Percentiles rank a stretch among this genome's conserved stretches.
Conservation (phyloP, 257 asterid genomes). For the Plectranthus barbatus region DNA sequence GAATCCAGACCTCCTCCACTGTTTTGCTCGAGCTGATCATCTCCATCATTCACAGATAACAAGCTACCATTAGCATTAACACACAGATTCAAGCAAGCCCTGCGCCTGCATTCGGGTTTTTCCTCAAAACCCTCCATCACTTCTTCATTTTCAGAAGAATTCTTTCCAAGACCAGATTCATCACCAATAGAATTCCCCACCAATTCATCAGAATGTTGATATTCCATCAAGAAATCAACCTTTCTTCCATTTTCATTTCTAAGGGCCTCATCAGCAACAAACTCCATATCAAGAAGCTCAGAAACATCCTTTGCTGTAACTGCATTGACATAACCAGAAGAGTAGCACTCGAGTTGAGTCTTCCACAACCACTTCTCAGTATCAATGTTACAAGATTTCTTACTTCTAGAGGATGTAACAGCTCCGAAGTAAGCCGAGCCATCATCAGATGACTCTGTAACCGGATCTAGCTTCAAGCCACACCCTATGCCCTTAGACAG, state of each 20-base stretch:
- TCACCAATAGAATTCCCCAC: too few relatives aligned
- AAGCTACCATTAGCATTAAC: background rate
- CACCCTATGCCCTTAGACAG: constrained; percentile 46
- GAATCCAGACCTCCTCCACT: constrained; percentile 9
- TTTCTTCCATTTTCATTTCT: constrained; percentile 1
- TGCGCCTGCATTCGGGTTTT: background rate
- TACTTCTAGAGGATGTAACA: constrained; percentile 13
- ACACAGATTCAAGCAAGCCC: background rate
- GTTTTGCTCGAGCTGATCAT: constrained; percentile 1
- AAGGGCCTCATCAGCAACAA: constrained; percentile 14
- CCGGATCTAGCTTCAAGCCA: constrained; percentile 7
- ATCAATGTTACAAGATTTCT: constrained; percentile 12
- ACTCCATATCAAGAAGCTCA: constrained; percentile 14
- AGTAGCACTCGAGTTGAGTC: constrained; percentile 2
- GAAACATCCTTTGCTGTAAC: constrained; percentile 18
- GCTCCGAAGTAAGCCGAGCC: constrained; percentile 25
- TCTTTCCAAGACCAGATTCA: too few relatives aligned
- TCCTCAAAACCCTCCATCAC: constrained; percentile 6
- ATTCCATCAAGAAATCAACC: constrained; percentile 5
- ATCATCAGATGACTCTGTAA: constrained; percentile 17
- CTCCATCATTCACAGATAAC: constrained; percentile 6
- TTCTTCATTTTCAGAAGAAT: background rate
- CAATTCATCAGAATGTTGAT: too few relatives aligned
- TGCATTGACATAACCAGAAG: background rate
- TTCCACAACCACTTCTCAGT: background rate